A percentile compares a stretch with the other conserved stretches of the same genome.
phyloP scores from a whole-genome alignment of 164 flowering plant genomes.

The Vitis rotundifolia region DNA sequence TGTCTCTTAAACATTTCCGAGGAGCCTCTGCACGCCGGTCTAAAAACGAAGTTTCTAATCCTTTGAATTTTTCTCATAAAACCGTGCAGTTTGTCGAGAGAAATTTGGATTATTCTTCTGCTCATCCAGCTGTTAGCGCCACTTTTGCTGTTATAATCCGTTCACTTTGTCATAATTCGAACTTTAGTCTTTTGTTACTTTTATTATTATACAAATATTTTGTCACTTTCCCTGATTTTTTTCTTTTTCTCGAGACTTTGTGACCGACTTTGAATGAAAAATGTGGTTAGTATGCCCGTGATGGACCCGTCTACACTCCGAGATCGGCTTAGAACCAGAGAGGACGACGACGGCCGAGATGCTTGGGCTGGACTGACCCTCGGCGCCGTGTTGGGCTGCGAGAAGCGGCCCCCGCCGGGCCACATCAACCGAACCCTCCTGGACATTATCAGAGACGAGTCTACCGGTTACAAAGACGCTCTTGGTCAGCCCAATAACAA shows the following conservation, averaged over 20 bases:
- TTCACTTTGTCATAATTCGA: too few species aligned
- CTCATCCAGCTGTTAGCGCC: too few species aligned
- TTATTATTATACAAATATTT: too few species aligned
- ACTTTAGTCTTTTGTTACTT: too few species aligned
- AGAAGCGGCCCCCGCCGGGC: conserved; percentile 10
- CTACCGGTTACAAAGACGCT: conserved; percentile 17
- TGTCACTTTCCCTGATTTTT: not conserved
- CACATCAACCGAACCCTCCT: conserved; percentile 46
- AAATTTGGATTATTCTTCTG: too few species aligned
- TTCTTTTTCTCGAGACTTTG: not conserved
- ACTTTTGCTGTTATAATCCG: too few species aligned
- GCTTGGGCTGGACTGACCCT: conserved; percentile 31
- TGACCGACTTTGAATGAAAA: not conserved
- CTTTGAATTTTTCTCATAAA: not conserved
- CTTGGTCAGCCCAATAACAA: not conserved
- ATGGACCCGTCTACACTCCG: not conserved
- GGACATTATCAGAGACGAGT: conserved; percentile 62
- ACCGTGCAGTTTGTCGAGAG: too few species aligned
- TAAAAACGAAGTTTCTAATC: not conserved
- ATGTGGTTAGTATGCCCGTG: not conserved
- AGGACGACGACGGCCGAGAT: conserved; percentile 12
- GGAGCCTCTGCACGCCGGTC: too few species aligned
- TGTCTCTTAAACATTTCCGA: not conserved
- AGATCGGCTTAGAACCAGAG: conserved; percentile 24
- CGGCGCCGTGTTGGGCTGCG: conserved; percentile 30